Evolutionary conservation across 2,329 filamentous ascomycete genomes (phyloP), one percentile per base, ranked within the genome.

Genomic region (Paradendryphiella salina): DNA sequence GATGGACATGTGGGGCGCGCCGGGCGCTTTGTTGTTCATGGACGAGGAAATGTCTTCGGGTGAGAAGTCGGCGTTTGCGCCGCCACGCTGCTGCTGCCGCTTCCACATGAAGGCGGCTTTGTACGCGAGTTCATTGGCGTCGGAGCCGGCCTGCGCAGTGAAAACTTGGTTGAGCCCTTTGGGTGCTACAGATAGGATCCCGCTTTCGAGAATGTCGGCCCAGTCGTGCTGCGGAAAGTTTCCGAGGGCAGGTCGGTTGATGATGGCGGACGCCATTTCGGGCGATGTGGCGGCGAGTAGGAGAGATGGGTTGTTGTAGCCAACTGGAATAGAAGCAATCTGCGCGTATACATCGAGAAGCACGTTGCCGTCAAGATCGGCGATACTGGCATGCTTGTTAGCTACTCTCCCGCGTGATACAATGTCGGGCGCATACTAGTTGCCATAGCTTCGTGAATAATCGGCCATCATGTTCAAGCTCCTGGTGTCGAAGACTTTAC

Each of bases 101-200:
- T 87, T 86, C 82, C 87, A 95, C 86, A 96, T 96, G 78, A 96
- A 96, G 41, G 92, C 91, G 7, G 91, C 91, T 79, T 96, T 96
- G 83, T 90, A 96, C 35, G 92, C 92, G 28, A 89, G 88, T 78
- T 96, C 92, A 77, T 96, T 96, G 75, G 91, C 91, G 68, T 96
- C 91, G 15, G 90, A 95, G 55, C 91, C 91, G 46, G 90, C 85
- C 80, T 90, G 88, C 59, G 87, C 90, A 14, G 91, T 96, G 78
- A 96, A 96, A 63, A 96, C 90, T 75, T 96, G 89, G 79, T 91
- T 78, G 57, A 93, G 78, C 28, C 91, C 91, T 72, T 87, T 87
- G 52, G 91, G 92, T 0, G 91, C 90, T 40, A 89, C 90, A 66
- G 83, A 85, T 63, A 96, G 84, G 56, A 95, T 84, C 64, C 91